These are phyloP conservation scores for Phytopythium chamaehyphon DNA, from an alignment of 352 stramenopile genomes.

Conservation along the genomic window DNA sequence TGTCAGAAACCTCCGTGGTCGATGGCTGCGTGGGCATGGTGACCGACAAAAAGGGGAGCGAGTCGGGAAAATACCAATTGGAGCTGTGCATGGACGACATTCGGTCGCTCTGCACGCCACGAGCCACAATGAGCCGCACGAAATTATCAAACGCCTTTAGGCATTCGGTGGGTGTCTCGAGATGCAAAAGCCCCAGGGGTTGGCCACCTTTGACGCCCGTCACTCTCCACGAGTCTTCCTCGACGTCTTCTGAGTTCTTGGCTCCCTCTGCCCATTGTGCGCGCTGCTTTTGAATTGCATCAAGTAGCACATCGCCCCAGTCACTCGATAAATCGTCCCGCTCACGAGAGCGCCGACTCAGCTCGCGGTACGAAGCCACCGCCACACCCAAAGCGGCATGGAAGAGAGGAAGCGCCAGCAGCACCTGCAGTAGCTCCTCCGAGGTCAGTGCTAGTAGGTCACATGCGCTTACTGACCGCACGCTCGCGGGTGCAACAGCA, in stretches of 20 bases:
- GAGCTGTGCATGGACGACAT: constrained; percentile 21
- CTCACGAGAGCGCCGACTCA: constrained; percentile 16
- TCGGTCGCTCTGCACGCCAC: constrained; percentile 17
- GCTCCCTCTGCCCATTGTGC: constrained; percentile 33
- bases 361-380: constrained; percentile 43
- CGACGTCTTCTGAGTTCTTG: constrained; percentile 1
- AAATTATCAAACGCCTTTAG: constrained; percentile 47
- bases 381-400: constrained; percentile 32
- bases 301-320: constrained; percentile 39
- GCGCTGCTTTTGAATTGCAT: constrained; percentile 23
- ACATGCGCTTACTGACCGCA: constrained; percentile 24
- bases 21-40: constrained; percentile 1
- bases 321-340: constrained; percentile 4
- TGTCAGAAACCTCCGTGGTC: constrained; percentile 9
- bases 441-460: constrained; percentile 33
- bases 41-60: constrained; percentile 26
- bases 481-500: constrained; percentile 30
- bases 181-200: constrained; percentile 20
- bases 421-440: constrained; percentile 40
- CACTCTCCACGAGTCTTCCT: constrained; percentile 23
- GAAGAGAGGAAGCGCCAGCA: constrained; percentile 32
- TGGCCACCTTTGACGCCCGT: constrained; percentile 17
- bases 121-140: constrained; percentile 42
- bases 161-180: constrained; percentile 26
- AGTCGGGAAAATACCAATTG: constrained; percentile 25